These are phyloP conservation scores for Begonia loranthoides DNA, from an alignment of 306 rosid genomes.

Conservation along the genomic window DNA sequence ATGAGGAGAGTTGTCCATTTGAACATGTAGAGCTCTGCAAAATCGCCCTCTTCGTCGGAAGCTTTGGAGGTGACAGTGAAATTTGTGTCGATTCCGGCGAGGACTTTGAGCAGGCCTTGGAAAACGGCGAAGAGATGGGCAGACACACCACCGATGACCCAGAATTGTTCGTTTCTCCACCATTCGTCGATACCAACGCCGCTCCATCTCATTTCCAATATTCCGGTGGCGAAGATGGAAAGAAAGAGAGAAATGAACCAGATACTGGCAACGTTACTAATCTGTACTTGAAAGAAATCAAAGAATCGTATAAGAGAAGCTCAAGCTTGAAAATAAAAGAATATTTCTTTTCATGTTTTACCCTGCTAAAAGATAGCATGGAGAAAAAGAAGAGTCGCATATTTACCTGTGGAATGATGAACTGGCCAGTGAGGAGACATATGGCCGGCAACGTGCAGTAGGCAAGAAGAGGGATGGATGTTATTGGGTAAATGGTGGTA, in stretches of 20 bases:
- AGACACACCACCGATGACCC: slow-evolving; percentile 97
- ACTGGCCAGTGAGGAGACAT: slow-evolving; percentile 92
- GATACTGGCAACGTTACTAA: slow-evolving; percentile 88
- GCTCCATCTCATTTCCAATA: slow-evolving; percentile 99
- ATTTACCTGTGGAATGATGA: slow-evolving; percentile 92
- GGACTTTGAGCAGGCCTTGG: slow-evolving; percentile 96
- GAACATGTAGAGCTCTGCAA: slow-evolving; percentile 77
- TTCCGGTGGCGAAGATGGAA: slow-evolving; percentile 95
- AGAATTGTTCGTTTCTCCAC: slow-evolving; percentile 99
- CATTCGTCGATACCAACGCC: slow-evolving; percentile 95
- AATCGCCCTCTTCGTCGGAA: slow-evolving; percentile 91
- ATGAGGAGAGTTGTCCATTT: slow-evolving; percentile 97
- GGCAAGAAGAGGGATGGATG: slow-evolving; percentile 83
- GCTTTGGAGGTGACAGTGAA: slow-evolving; percentile 98
- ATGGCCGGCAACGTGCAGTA: slow-evolving; percentile 95
- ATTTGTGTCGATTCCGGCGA: slow-evolving; percentile 93
- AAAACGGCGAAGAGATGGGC: slow-evolving; percentile 86
- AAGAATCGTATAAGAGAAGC: not conserved
- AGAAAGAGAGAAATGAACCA: slow-evolving; percentile 97
- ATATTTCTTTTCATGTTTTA: not conserved
- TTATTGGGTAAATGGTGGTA: slow-evolving; percentile 94
- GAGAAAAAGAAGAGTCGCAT: not conserved
- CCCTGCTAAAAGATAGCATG: not conserved
- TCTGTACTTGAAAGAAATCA: slow-evolving; percentile 36
- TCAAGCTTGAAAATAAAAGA: not conserved